Evolutionary conservation across 176 grass and related monocot species (phyloP).

Genomic region (Aegilops longissima): DNA sequence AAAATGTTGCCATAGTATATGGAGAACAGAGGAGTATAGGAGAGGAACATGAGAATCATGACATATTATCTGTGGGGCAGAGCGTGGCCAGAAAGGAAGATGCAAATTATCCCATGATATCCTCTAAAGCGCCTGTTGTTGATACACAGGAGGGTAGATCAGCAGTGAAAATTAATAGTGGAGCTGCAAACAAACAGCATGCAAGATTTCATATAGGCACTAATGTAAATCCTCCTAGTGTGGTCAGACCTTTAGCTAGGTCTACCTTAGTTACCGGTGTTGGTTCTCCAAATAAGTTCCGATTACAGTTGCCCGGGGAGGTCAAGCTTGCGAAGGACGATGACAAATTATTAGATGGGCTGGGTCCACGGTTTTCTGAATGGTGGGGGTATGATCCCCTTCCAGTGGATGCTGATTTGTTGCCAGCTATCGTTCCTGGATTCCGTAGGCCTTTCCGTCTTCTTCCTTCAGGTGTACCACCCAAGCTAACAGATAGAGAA

Average conservation of each 20-base stretch:
- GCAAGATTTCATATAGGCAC: background rate
- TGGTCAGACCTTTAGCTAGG: conserved; percentile 9
- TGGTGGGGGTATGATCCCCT: conserved; percentile 86
- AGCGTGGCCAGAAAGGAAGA: background rate
- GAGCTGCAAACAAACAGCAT: conserved; percentile 33
- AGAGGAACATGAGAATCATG: conserved; percentile 3
- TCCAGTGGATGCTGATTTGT: conserved; percentile 86
- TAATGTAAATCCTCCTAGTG: conserved; percentile 19
- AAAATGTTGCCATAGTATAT: background rate
- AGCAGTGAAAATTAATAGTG: background rate
- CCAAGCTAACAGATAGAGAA: conserved; percentile 79
- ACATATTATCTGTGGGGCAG: background rate
- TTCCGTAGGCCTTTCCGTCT: conserved; percentile 86
- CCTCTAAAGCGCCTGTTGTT: conserved; percentile 23
- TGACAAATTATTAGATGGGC: conserved; percentile 67
- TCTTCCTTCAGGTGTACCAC: conserved; percentile 78
- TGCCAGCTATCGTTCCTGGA: conserved; percentile 67
- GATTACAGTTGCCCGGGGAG: conserved; percentile 69
- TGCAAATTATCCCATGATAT: background rate
- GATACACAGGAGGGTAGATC: background rate
- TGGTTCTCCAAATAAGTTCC: conserved; percentile 75
- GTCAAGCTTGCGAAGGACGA: conserved; percentile 77
- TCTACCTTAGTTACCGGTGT: conserved; percentile 67
- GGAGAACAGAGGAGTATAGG: conserved; percentile 5
- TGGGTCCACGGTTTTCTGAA: conserved; percentile 75